phyloP scores from a whole-genome alignment of 805 yeast species.

The Ogataea neopini region DNA sequence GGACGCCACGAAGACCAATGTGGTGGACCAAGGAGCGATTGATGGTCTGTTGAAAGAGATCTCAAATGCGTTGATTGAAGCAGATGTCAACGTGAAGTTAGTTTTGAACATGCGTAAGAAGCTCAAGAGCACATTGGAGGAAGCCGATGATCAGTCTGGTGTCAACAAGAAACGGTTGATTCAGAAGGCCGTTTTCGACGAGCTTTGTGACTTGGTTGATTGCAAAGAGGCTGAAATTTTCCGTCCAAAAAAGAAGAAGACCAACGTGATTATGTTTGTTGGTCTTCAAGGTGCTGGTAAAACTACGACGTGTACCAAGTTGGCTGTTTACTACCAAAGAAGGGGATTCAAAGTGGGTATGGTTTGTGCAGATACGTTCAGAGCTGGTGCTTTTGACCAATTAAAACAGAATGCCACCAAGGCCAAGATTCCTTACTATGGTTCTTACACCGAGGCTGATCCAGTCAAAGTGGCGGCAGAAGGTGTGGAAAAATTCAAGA shows the following conservation, averaged over 20 bases:
- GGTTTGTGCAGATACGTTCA: slow-evolving; percentile 98
- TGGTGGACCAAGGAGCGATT: slow-evolving; percentile 57
- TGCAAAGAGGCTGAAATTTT: slow-evolving; percentile 48
- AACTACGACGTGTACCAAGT: slow-evolving; percentile 94
- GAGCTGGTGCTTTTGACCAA: slow-evolving; percentile 99
- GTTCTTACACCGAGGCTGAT: slow-evolving; percentile 93
- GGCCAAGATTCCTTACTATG: slow-evolving; percentile 91
- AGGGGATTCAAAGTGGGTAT: slow-evolving; percentile 93
- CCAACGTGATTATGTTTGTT: slow-evolving; percentile 91
- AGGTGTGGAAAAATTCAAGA: slow-evolving; percentile 89
- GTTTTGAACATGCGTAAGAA: slow-evolving; percentile 77
- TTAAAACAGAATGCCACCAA: slow-evolving; percentile 95
- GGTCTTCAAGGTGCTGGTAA: slow-evolving; percentile 99
- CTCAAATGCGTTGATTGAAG: slow-evolving; percentile 84
- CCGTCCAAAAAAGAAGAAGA: slow-evolving; percentile 81
- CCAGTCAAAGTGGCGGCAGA: slow-evolving; percentile 90
- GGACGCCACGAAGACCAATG: slow-evolving; percentile 57
- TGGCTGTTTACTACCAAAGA: slow-evolving; percentile 91
- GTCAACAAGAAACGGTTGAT: slow-evolving; percentile 74
- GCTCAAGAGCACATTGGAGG: slow-evolving; percentile 58
- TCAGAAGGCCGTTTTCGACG: slow-evolving; percentile 94
- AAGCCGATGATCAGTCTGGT: slow-evolving; percentile 48
- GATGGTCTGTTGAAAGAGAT: slow-evolving; percentile 81
- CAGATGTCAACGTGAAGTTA: slow-evolving; percentile 89
- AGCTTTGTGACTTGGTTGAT: slow-evolving; percentile 83